Base-by-base conservation (phyloP, 495 filamentous ascomycete genomes). In the Talaromyces adpressus region DNA sequence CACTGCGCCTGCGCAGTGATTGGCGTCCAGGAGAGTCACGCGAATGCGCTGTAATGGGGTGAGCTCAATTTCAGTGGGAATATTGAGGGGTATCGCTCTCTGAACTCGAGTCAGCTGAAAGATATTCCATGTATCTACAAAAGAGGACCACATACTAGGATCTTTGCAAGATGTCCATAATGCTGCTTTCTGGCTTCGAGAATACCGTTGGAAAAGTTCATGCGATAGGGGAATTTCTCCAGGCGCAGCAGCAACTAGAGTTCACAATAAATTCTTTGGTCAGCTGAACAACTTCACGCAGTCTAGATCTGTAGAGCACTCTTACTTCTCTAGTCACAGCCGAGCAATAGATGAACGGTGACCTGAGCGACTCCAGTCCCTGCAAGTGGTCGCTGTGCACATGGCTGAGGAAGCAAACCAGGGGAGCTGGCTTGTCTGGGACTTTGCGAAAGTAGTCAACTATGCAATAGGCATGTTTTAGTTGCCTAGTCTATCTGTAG, bases 381-480 rank as follows among this genome's bases (percentile, higher is more conserved):
- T 82, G 83, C 6, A 97, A 82, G 73, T 98, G 93, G 65, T 97
- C 93, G 62, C 88, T 95, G 71, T 97, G 93, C 11, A 96, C 87
- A 83, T 98, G 93, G 69, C 89, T 93, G 45, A 98, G 80, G 70
- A 98, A 96, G 70, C 90, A 96, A 16, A 90, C 92, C 51, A 95
- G 70, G 2, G 93, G 90, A 30, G 89, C 81, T 29, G 73, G 79
- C 18, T 72, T 73, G 0, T 77, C 80, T 20, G 77, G 80, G 22
- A 76, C 75, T 18, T 77, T 77, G 16, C 92, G 86, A 69, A 97
- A 98, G 75, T 89, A 92, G 72, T 98, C 93, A 63, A 97, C 88
- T 89, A n/a, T 29, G 32, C 5, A 32, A 18, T 36, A 59, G 14
- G 62, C 45, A 59, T 59, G 18, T 20, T 22, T 54, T 7, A 57